Base-by-base conservation (phyloP, 1,284 basidiomycete species). In the Lignosus rhinocerotis region DNA sequence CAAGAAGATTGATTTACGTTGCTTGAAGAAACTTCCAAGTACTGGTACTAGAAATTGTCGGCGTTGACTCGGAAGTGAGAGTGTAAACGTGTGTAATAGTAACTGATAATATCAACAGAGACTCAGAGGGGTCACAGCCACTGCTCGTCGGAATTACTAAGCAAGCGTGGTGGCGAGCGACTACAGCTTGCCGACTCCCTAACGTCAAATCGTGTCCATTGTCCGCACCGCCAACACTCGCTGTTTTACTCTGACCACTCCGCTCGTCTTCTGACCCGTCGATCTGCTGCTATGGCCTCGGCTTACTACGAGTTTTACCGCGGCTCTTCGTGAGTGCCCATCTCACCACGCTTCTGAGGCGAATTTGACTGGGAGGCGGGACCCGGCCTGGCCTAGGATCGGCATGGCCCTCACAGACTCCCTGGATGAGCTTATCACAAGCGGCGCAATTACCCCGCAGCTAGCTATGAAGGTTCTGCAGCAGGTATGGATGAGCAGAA, bases 331-430 rank as follows among this genome's bases (percentile, higher is more conserved):
- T 92, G 80, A 70, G 90, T 85, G 48, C n/a, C 49, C 57, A 53
- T 54, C 46, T 38, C 56, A 63, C 55, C 50, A 48, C 46, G 19
- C 25, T 8, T 25, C 39, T 25, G 31, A 48, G 44, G 46, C 56
- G 57, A 59, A 58, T 51, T 59, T 63, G 51, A 59, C 53, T 59
- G 55, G 50, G 25, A 59, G 30, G 3, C 17, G n/a, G 6, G 32
- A n/a, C 38, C 42, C 12, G 21, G 41, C 12, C 31, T 50, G n/a
- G 7, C 31, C 6, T 69, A 98, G 96, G 66, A 94, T 98, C 75
- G 96, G 96, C 43, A 94, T 96, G 82, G 94, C 96, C 47, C 83
- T 99, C 56, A 98, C 96, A n/a, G 96, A 99, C 80, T 95, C 96
- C 63, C 86, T 99, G 67, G 96, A 99, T 77, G 96, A 99, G 78